Percentiles rank a stretch among this genome's conserved stretches.
Conservation (phyloP, 768 basidiomycete species). For the Tulasnella sp. region DNA sequence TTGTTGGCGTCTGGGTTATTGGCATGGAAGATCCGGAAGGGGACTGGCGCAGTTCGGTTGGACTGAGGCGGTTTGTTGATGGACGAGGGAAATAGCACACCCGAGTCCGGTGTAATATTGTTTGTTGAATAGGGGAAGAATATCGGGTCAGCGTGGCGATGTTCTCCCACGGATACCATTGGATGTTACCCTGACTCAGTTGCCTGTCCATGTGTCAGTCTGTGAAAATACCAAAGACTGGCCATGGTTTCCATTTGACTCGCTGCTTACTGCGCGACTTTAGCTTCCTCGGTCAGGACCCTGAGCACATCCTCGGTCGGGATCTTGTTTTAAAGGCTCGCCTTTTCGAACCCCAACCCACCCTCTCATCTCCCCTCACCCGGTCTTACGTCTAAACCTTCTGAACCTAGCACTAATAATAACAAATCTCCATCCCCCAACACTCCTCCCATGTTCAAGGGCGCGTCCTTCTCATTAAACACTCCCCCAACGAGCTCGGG, state of each 20-base stretch:
- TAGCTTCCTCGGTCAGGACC: background rate
- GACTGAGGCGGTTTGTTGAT: background rate
- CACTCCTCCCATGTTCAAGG: constrained; percentile 9
- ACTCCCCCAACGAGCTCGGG: too few relatives aligned
- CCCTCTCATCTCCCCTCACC: constrained; percentile 4
- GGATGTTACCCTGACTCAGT: background rate
- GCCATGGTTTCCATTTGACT: background rate
- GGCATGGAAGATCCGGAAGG: constrained; percentile 22
- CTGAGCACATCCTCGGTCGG: background rate
- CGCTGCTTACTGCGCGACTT: background rate
- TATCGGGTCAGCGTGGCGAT: background rate
- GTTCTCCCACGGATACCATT: background rate
- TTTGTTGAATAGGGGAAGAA: constrained; percentile 1
- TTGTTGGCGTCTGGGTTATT: constrained; percentile 22
- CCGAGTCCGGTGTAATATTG: constrained; percentile 5
- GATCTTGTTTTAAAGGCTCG: background rate
- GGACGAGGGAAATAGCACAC: background rate
- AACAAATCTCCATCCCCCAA: background rate
- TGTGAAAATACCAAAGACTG: background rate
- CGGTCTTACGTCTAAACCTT: constrained; percentile 8
- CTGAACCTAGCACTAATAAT: background rate
- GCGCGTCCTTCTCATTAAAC: too few relatives aligned
- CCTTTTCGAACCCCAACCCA: background rate
- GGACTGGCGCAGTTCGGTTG: background rate
- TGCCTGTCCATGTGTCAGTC: background rate